Percentiles rank a stretch among this genome's conserved stretches.
These are phyloP conservation scores for Tuber calosporum DNA, from an alignment of 495 filamentous ascomycete species.

Conservation along the genomic window DNA sequence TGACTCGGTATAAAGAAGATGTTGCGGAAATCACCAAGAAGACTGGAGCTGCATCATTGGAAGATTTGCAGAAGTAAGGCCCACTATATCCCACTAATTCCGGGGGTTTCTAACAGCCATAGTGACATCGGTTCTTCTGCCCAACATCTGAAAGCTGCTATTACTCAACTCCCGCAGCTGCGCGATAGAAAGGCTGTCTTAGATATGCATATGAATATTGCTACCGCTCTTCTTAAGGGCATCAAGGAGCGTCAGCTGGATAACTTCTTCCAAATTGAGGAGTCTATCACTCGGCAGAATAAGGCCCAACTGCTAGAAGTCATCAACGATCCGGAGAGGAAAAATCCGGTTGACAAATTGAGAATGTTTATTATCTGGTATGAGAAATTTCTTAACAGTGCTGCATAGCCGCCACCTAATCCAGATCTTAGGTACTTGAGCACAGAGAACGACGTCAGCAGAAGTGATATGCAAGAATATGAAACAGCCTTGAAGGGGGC, in stretches of 20 bases:
- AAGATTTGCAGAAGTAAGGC: slow-evolving; percentile 68
- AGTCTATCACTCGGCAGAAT: slow-evolving; percentile 85
- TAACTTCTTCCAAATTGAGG: slow-evolving; percentile 92
- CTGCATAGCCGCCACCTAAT: slow-evolving; percentile 5
- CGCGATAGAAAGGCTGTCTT: slow-evolving; percentile 83
- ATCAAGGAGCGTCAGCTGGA: slow-evolving; percentile 94
- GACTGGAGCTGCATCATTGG: slow-evolving; percentile 84
- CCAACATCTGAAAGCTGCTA: slow-evolving; percentile 90
- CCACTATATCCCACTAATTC: slow-evolving; percentile 1
- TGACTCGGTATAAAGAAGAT: slow-evolving; percentile 92
- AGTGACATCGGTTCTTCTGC: slow-evolving; percentile 74
- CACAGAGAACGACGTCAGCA: slow-evolving; percentile 79
- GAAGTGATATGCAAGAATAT: slow-evolving; percentile 75
- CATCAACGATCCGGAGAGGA: slow-evolving; percentile 72
- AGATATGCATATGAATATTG: slow-evolving; percentile 99
- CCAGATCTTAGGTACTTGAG: slow-evolving; percentile 52
- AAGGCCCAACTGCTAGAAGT: slow-evolving; percentile 84
- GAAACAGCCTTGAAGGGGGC: slow-evolving; percentile 73
- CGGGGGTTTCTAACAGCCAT: not conserved
- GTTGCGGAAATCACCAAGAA: slow-evolving; percentile 90
- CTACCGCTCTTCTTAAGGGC: slow-evolving; percentile 74
- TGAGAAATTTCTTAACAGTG: slow-evolving; percentile 8
- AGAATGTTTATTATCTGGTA: slow-evolving; percentile 96
- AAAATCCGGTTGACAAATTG: slow-evolving; percentile 77
- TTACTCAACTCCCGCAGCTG: slow-evolving; percentile 84